Evolutionary conservation across 495 filamentous ascomycete species (phyloP).

Genomic region (Friedmanniomyces endolithicus): DNA sequence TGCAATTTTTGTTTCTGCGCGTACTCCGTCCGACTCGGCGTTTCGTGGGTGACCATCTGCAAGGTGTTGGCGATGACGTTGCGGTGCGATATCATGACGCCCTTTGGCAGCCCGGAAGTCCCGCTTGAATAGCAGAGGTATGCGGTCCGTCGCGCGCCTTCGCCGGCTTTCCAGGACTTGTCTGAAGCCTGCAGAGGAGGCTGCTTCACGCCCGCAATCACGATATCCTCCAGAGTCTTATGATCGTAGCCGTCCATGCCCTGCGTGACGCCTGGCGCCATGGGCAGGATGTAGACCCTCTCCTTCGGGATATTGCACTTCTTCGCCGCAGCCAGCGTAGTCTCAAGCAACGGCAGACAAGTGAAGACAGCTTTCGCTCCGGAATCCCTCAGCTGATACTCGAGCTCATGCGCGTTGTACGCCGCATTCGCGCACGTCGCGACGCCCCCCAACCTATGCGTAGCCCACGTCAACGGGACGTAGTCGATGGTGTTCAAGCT

Average conservation of each 20-base stretch:
- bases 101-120: conserved; percentile 88
- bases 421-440: conserved; percentile 72
- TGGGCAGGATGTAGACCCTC: conserved; percentile 59
- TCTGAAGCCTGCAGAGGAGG: conserved; percentile 26
- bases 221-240: conserved; percentile 60
- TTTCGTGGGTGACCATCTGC: conserved; percentile 48
- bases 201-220: conserved; percentile 49
- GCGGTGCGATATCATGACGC: conserved; percentile 79
- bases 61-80: conserved; percentile 81
- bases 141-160: conserved; percentile 62
- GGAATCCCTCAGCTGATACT: conserved; percentile 66
- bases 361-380: conserved; percentile 68
- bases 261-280: conserved; percentile 44
- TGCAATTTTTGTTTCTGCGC: conserved; percentile 28
- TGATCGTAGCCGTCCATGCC: conserved; percentile 41
- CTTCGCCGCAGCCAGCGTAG: conserved; percentile 55
- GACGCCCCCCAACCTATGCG: conserved; percentile 65
- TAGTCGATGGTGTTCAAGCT: conserved; percentile 80
- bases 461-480: conserved; percentile 59
- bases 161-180: conserved; percentile 50
- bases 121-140: conserved; percentile 86
- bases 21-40: conserved; percentile 30
- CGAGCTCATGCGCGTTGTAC: conserved; percentile 62
- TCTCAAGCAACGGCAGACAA: conserved; percentile 59
- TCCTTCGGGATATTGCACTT: conserved; percentile 55